These are phyloP conservation scores for Mucor circinelloides DNA, from an alignment of 371 early-diverging fungal species.

Conservation along the genomic window DNA sequence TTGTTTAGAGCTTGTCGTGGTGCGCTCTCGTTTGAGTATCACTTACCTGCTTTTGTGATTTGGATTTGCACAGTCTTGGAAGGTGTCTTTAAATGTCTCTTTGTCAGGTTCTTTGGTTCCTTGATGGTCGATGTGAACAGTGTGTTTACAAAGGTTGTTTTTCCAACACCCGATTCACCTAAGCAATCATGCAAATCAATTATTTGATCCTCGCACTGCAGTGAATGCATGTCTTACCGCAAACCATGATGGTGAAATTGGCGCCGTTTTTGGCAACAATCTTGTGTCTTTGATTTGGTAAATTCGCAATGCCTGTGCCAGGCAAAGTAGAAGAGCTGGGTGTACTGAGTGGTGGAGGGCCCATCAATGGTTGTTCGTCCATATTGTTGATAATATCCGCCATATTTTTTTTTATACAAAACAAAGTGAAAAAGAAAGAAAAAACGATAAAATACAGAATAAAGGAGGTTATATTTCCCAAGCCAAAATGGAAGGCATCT, in stretches of 20 bases:
- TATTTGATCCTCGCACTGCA: background rate
- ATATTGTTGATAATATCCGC: constrained; percentile 26
- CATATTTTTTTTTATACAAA: constrained; percentile 15
- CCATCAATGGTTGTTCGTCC: background rate
- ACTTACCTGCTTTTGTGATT: constrained; percentile 73
- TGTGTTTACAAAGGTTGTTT: constrained; percentile 90
- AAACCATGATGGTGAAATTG: constrained; percentile 92
- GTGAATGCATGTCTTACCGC: constrained; percentile 65
- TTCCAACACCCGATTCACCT: constrained; percentile 74
- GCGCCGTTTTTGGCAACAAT: constrained; percentile 87
- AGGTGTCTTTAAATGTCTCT: constrained; percentile 77
- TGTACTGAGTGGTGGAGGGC: constrained; percentile 28
- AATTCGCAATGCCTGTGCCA: constrained; percentile 95
- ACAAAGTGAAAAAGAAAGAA: background rate
- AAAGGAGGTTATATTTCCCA: background rate
- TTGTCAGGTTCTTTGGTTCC: constrained; percentile 84
- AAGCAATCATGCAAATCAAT: background rate
- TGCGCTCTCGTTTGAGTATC: background rate
- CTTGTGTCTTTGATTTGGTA: constrained; percentile 97
- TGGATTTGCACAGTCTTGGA: constrained; percentile 94
- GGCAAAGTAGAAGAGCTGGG: constrained; percentile 46
- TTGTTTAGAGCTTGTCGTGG: background rate
- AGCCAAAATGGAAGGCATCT: background rate
- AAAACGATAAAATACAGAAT: background rate
- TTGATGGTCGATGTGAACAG: constrained; percentile 84